Evolutionary conservation across 805 yeast genomes (phyloP), one percentile per base, ranked within the genome.

Genomic region (Torulaspora delbrueckii): DNA sequence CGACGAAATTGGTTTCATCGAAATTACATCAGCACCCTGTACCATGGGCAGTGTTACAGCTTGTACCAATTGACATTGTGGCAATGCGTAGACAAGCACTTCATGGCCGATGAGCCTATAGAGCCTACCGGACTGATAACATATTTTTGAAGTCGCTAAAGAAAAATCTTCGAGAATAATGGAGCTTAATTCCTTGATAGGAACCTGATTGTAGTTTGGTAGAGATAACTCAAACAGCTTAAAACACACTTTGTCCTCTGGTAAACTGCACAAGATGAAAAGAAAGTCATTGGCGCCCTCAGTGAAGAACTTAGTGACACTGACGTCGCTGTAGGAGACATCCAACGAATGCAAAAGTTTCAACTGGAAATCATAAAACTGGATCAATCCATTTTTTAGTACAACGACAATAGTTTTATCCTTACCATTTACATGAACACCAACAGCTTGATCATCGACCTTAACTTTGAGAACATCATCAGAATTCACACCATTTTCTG

Each of bases 331-430:
- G 40, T 61, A 61, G 1, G 59, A 50, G 8, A 55, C 51, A 23
- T 59, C 55, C 14, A 50, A 27, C 3, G 62, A 57, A 34, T 51
- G 46, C 18, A 55, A 45, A n/a, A 59, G 40, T 40, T 53, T 59
- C 42, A 60, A 45, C n/a, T 55, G 43, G 19, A 48, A 49, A 30
- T 58, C 61, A 46, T 54, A 64, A 12, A 59, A 46, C 43, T 61
- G 62, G 23, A 66, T 52, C 13, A 58, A 46, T 13, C 70, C 70
- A 40, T 54, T 56, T 42, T 57, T 47, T 19, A 64, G 54, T 4
- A 62, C 56, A 1, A 50, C 57, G 13, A 56, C 43, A 12, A 63
- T 56, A n/a, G 45, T 48, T 23, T 50, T 51, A 24, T 50, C 48
- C 43, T 43, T 42, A 2, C 42, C 39, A 13, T 50, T 42, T n/a